phyloP scores from a whole-genome alignment of 1,284 basidiomycete species.

The Schizophyllum commune region DNA sequence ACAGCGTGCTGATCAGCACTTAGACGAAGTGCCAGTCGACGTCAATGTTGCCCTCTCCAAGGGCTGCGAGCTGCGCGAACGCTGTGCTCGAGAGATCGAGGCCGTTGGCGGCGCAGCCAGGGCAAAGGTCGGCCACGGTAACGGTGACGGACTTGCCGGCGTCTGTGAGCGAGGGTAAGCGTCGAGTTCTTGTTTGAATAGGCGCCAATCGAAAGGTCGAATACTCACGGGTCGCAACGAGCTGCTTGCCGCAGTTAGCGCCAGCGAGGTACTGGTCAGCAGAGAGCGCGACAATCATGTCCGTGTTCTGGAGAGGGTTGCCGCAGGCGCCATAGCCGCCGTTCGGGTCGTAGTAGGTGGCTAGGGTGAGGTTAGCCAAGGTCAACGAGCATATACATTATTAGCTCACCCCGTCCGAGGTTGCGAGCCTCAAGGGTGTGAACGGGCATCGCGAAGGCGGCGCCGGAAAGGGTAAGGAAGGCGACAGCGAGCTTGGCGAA shows the following conservation, averaged over 20 bases:
- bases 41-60: conserved; percentile 16
- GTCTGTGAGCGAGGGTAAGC: conserved; percentile 10
- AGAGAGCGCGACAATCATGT: conserved; percentile 1
- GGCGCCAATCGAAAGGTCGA: neutral
- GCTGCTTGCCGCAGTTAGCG: neutral
- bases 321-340: conserved; percentile 4
- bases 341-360: conserved; percentile 4
- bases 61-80: conserved; percentile 25
- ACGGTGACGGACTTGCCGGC: conserved; percentile 23
- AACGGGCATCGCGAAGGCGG: neutral
- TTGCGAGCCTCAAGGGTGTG: neutral
- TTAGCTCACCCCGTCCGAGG: neutral
- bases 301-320: neutral
- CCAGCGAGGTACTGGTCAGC: neutral
- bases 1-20: no score
- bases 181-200: no score
- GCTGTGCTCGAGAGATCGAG: conserved; percentile 30
- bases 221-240: neutral
- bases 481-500: neutral
- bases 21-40: conserved; percentile 9
- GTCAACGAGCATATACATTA: no score
- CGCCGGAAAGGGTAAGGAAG: neutral
- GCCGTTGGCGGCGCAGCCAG: conserved; percentile 23
- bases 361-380: neutral
- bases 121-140: conserved; percentile 30